Evolutionary conservation across 805 yeast species (phyloP).

Genomic region (Ogataea saltuana): DNA sequence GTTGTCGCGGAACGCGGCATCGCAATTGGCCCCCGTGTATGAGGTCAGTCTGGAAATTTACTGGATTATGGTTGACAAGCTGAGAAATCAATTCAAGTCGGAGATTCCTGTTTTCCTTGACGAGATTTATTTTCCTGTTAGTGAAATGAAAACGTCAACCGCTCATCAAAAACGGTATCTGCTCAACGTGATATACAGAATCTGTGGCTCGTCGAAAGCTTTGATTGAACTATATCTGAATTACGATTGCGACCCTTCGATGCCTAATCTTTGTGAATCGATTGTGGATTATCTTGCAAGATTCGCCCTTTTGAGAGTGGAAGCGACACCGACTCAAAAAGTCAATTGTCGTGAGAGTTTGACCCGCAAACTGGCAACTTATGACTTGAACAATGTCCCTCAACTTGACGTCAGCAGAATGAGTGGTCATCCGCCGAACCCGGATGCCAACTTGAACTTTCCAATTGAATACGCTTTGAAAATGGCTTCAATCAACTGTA

Average conservation of each 20-base stretch:
- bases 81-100: conserved; percentile 84
- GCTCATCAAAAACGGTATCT: conserved; percentile 90
- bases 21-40: conserved; percentile 86
- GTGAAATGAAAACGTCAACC: conserved; percentile 89
- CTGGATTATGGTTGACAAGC: conserved; percentile 81
- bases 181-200: conserved; percentile 73
- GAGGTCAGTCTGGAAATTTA: conserved; percentile 90
- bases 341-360: conserved; percentile 50
- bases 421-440: conserved; percentile 53
- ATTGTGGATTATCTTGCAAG: conserved; percentile 76
- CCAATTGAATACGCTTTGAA: conserved; percentile 86
- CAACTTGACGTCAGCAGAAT: conserved; percentile 70
- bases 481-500: conserved; percentile 73
- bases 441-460: conserved; percentile 51
- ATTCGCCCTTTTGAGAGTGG: conserved; percentile 68
- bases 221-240: conserved; percentile 90
- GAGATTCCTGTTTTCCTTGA: conserved; percentile 93
- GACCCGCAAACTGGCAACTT: conserved; percentile 65
- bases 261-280: conserved; percentile 84
- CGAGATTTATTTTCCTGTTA: conserved; percentile 91
- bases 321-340: conserved; percentile 68
- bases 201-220: conserved; percentile 86
- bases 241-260: conserved; percentile 85
- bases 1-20: conserved; percentile 88
- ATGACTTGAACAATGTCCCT: conserved; percentile 73